phyloP scores from a whole-genome alignment of 2,329 filamentous ascomycete species.

The Proliferodiscus dingleyae region DNA sequence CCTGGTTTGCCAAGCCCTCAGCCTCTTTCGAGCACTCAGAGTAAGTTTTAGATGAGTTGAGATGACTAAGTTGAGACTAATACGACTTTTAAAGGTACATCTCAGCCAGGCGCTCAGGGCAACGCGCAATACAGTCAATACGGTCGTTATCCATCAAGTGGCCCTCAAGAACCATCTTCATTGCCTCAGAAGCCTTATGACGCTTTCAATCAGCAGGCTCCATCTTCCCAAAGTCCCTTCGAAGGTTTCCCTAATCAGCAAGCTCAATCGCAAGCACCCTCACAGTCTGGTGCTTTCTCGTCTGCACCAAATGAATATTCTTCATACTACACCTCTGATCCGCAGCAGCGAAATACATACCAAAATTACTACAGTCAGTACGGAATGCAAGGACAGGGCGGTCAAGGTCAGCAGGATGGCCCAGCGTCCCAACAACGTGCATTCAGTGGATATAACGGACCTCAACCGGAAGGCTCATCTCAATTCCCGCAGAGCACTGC shows the following conservation, averaged over 20 bases:
- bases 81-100: conserved; percentile 2
- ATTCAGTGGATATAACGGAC: conserved; percentile 68
- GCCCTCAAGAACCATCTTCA: conserved; percentile 54
- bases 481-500: conserved; percentile 74
- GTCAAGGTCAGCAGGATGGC: conserved; percentile 69
- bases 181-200: conserved; percentile 79
- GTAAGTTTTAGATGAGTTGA: conserved; percentile 23
- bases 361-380: conserved; percentile 64
- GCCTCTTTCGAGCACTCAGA: conserved; percentile 34
- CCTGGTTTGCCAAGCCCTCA: conserved; percentile 33
- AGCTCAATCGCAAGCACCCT: conserved; percentile 51
- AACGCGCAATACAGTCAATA: conserved; percentile 54
- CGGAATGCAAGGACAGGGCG: conserved; percentile 39
- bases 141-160: conserved; percentile 62
- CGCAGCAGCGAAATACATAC: conserved; percentile 70
- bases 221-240: conserved; percentile 52
- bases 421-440: conserved; percentile 68
- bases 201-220: conserved; percentile 73
- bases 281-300: conserved; percentile 62
- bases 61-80: not conserved
- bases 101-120: conserved; percentile 30
- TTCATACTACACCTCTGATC: conserved; percentile 76
- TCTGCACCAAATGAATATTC: conserved; percentile 76
- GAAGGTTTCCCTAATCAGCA: conserved; percentile 57
- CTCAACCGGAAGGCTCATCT: conserved; percentile 57